Evolutionary conservation across 1,139 yeast species (phyloP), one percentile per base, ranked within the genome.

Genomic region (Kodamaea sp.): DNA sequence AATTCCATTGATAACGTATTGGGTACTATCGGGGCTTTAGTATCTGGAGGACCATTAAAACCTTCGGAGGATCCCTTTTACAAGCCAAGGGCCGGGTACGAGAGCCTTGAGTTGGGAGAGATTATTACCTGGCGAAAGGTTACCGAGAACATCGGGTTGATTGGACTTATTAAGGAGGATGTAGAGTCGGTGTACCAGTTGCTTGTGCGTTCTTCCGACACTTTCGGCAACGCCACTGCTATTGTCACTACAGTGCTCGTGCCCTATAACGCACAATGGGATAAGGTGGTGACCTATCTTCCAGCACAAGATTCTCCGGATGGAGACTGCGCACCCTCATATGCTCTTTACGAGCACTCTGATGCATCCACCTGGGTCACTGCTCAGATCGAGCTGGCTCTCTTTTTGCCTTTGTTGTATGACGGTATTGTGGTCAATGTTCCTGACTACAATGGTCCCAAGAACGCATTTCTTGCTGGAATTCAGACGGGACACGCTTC

Each of bases 381-480:
- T 5, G 19, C 26, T 12, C 37, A 31, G 22, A 20, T 32, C 15
- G 48, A 44, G 20, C 35, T 39, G 31, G 18, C 29, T 13, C 29
- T 38, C 11, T 27, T 44, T 22, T 35, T 32, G 12, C 13, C 24
- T 10, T 37, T 37, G 3, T 47, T 63, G 27, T 39, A 53, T 21
- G 37, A 50, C 34, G 70, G 70, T 13, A 63, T 55, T 48, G 56
- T 51, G 32, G 63, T 63, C 2, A 52, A 57, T 0, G 41, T 53
- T 11, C 61, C 69, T 3, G 70, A 64, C 41, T 58, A 60, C 42
- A 61, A 62, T 36, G 69, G 68, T 2, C 50, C 50, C 5, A 39
- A 47, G 4, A 45, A 53, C 2, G 51, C 59, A 1, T 63, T 60
- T 34, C 51, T 61, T 2, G 63, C 55, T 7, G 68, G 63, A 3